phyloP scores from a whole-genome alignment of 306 rosid species.

The Cicer yamashitae region DNA sequence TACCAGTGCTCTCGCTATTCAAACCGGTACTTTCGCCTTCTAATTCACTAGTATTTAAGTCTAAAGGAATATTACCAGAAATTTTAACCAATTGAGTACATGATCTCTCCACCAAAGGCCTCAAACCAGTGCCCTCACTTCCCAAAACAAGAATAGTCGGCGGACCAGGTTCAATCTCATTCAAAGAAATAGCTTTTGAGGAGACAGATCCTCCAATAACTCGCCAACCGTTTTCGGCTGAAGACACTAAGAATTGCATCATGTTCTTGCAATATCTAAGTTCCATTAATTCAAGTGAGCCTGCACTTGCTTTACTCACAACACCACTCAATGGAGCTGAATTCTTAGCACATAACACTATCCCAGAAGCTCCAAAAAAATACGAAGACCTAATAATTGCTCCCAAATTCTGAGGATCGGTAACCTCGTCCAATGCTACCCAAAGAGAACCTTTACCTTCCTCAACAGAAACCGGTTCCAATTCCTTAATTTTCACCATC shows the following conservation, averaged over 20 bases:
- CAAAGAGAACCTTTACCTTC: conserved; percentile 79
- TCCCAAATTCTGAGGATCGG: conserved; percentile 95
- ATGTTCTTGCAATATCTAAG: conserved; percentile 89
- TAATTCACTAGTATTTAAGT: conserved; percentile 48
- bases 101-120: conserved; percentile 95
- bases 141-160: conserved; percentile 94
- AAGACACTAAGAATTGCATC: conserved; percentile 94
- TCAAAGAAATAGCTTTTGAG: conserved; percentile 66
- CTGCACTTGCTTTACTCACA: conserved; percentile 97
- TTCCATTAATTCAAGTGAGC: conserved; percentile 89
- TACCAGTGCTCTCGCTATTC: conserved; percentile 51
- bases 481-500: conserved; percentile 79
- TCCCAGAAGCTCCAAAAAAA: conserved; percentile 90
- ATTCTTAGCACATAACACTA: conserved; percentile 89
- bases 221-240: conserved; percentile 89
- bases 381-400: conserved; percentile 91
- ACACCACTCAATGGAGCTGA: conserved; percentile 92
- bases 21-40: conserved; percentile 55
- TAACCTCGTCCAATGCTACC: conserved; percentile 96
- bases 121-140: conserved; percentile 92
- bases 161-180: conserved; percentile 63
- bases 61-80: conserved; percentile 66
- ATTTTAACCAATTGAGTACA: conserved; percentile 80
- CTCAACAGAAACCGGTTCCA: conserved; percentile 70
- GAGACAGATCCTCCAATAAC: conserved; percentile 93